Evolutionary conservation across 2,329 filamentous ascomycete species (phyloP), one percentile per base, ranked within the genome.

Genomic region (Lachnum nothofagi): DNA sequence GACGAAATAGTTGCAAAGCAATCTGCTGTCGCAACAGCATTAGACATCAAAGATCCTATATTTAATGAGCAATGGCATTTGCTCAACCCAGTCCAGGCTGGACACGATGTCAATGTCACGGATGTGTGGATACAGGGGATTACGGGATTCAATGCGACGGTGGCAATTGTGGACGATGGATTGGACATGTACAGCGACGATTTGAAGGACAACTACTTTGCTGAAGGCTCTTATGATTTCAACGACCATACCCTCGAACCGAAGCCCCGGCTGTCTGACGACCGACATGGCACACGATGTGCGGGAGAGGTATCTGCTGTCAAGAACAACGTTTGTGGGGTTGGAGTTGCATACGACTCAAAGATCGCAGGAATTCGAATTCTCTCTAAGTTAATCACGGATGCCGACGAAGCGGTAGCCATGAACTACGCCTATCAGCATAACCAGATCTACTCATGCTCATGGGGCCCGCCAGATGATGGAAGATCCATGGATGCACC

Each of bases 371-470:
- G 91, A 33, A 85, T 97, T 56, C 88, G 93, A 45, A 98, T 98
- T 57, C 77, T 98, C 5, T 94, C 88, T 49, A 91, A 90, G 63
- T 74, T 88, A 42, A 96, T 98, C 56, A 86, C 84, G 43, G 93
- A 98, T 65, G 84, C 87, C 23, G 93, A 98, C 63, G 93, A 98
- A 69, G 91, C 93, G 20, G 75, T 85, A 24, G 88, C 93, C 19
- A 83, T 98, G 76, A 96, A 95, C 68, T 97, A 91, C 71, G 86
- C 86, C 54, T 93, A 82, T 62, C 83, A 96, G 62, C 75, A 91
- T 53, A 98, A 96, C 65, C 82, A 96, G 52, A 97, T 98, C 51
- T 98, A 96, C 70, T 98, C 93, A 1, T 98, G 93, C 72, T 98
- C 93, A 0, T 98, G 93, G 93, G 93, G 93, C 0, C 93, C 93